Evolutionary conservation across 306 rosid genomes (phyloP), one percentile per base, ranked within the genome.

Genomic region (Cajanus cajan): DNA sequence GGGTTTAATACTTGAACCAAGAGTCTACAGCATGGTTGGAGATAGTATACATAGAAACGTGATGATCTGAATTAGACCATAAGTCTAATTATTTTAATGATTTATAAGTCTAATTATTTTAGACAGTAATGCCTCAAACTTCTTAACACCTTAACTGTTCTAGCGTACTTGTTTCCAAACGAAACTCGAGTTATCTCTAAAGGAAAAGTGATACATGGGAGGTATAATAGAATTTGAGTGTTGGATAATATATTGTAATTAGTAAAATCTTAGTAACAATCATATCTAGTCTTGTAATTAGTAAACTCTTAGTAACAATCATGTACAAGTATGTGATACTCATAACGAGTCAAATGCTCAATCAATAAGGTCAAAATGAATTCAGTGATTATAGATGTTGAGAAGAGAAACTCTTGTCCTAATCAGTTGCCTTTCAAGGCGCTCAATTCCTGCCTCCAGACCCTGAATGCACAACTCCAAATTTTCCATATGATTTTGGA

Each of bases 371-470:
- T 68, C 50, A 47, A 59, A 48, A 58, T 74, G 52, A 54, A 75
- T 75, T 52, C 12, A 83, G 7, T 44, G 40, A 66, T 65, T 72
- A 68, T 39, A 45, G 16, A 82, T 74, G 19, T 80, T 80, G 68
- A 84, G 80, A 80, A 64, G 85, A 39, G 82, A 84, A 64, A 77
- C 88, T 84, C 79, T 45, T 5, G 62, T 66, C 28, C 75, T 65
- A 58, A 77, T 81, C 15, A 76, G 55, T 52, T 76, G 64, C 62
- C 77, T 63, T 9, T 63, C 68, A 45, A 76, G 72, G 14, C n/a
- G 24, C 59, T 80, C 80, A 55, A 65, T 45, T 51, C 82, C 75
- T 45, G n/a, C 58, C 37, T 76, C 82, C 18, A 80, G 15, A 21
- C 13, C 73, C 54, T 71, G 71, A 76, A 84, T 70, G 48, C 80